phyloP scores from a whole-genome alignment of 768 basidiomycete species.

The Jaapia argillacea region DNA sequence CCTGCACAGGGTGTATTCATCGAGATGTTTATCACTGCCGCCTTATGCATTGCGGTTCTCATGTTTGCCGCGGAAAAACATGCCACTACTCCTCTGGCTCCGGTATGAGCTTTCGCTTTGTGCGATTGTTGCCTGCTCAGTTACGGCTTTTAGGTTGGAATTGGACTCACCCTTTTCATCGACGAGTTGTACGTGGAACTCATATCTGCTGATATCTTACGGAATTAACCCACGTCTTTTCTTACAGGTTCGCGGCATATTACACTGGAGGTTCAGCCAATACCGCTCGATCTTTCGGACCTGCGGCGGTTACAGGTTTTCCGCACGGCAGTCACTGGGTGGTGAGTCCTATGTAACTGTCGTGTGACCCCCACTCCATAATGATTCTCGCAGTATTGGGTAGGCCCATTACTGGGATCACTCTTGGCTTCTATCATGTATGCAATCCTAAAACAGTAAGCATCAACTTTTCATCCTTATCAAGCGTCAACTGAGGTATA shows the following conservation, averaged over 20 bases:
- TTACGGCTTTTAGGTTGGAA: constrained; percentile 34
- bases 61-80: constrained; percentile 72
- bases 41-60: constrained; percentile 51
- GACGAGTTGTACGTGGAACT: constrained; percentile 41
- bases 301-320: constrained; percentile 56
- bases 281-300: constrained; percentile 60
- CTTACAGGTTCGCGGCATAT: constrained; percentile 42
- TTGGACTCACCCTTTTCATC: constrained; percentile 55
- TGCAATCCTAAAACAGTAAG: constrained; percentile 40
- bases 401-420: constrained; percentile 60
- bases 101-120: constrained; percentile 25
- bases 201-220: background rate
- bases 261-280: constrained; percentile 68
- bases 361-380: constrained; percentile 1
- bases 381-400: constrained; percentile 50
- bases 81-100: constrained; percentile 53
- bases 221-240: background rate
- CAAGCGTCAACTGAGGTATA: constrained; percentile 1
- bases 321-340: constrained; percentile 46
- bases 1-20: constrained; percentile 54
- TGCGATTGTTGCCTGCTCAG: constrained; percentile 3
- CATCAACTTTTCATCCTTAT: constrained; percentile 2
- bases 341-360: constrained; percentile 24
- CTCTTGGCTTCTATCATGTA: constrained; percentile 52
- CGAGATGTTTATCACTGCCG: constrained; percentile 60